Evolutionary conservation across 129 eudicot species (phyloP), one percentile per base, ranked within the genome.

Genomic region (Escallonia rubra): DNA sequence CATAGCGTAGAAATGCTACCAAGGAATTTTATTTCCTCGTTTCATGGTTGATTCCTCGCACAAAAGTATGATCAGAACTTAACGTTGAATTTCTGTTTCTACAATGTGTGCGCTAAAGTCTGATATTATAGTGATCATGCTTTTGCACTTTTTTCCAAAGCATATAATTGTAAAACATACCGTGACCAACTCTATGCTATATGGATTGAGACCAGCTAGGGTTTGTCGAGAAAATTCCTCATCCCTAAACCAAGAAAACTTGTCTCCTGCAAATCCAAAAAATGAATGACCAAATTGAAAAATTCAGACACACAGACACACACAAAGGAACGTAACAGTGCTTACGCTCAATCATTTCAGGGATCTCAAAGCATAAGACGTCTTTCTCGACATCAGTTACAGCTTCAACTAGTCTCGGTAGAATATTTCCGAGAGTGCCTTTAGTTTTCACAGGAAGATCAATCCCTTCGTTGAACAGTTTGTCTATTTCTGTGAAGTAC

Each of bases 191-290:
- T 77, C 47, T 63, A 89, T 85, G 69, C 80, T 62, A 60, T 61
- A 71, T 9, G 96, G 93, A 59, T 89, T 89, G 6, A 89, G 64
- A 66, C 96, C 96, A 10, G 96, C 96, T 50, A 89, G 63, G 46
- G 90, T 89, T 71, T 86, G 93, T 44, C 96, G 85, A 44, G 83
- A 67, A 69, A 92, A 80, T 76, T 92, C 98, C 63, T 65, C 86
- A 78, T 92, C 96, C 60, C 71, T 86, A 15, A 86, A 6, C 96
- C 98, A 92, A 47, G 79, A 64, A 76, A 92, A 89, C 61, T 75
- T 86, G 64, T 89, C 96, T 71, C 96, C 96, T 85, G 78, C 69
- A 81, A 49, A 76, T 59, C 4, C 57, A 56, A 39, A 8, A 23
- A n/a, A 43, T 6, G 41, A 74, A n/a, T 12, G 46, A 13, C 40